Evolutionary conservation across 139 green algal species (phyloP), one percentile per base, ranked within the genome.

Genomic region (Tetradesmus obliquus): DNA sequence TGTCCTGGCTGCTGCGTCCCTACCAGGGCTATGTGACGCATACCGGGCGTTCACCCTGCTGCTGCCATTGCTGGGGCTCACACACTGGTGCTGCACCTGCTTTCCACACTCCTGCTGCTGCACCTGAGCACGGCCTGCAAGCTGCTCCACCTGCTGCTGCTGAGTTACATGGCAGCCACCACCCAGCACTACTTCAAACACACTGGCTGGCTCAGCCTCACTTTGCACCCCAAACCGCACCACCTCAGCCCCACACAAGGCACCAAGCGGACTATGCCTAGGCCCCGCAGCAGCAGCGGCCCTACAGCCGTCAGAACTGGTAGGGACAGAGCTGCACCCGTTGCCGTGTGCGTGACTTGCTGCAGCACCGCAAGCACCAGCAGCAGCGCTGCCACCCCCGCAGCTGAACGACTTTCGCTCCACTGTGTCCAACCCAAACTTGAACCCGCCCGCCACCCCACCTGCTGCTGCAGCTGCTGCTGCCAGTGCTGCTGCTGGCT

Each of bases 161-260:
- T 55, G 66, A 24, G n/a, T 19, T 24, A 24, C 66, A 3, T 57
- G 79, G 24, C 79, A 57, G 24, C 24, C 32, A 5, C 71, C 17
- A 20, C 3, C 51, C 13, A 90, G 86, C 86, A 90, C 86, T 45
- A 79, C 71, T 22, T 88, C 57, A 79, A 88, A 88, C 13, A n/a
- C 84, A 79, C 57, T 79, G 22, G 55, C 20, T 55, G 84, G 57
- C 8, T 88, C 57, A 24, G 22, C 19, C 19, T 79, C 57, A 24
- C 57, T 79, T 19, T 62, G 62, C 57, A 62, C 57, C 22, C 84
- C 84, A 88, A 88, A 88, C n/a, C 84, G 8, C 15, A 88, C 57
- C 15, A 88, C 57, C 20, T 32, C 84, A 57, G 58, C 57, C 5
- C 57, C 83, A 55, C n/a, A 19, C 55, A 54, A 55, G 55, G 2